phyloP scores from a whole-genome alignment of 306 rosid genomes.

The Citrullus colocynthis region DNA sequence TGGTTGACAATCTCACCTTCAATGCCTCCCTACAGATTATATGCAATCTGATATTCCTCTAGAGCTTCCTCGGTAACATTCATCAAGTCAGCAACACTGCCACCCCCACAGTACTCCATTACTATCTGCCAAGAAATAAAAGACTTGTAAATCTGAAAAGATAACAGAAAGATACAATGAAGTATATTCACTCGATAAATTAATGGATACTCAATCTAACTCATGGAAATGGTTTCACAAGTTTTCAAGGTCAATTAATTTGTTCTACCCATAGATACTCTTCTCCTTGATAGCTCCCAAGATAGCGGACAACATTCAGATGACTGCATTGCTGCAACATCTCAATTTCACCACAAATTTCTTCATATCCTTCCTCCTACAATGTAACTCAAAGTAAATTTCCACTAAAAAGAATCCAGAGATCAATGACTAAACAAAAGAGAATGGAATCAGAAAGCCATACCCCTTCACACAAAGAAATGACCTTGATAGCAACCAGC shows the following conservation, averaged over 20 bases:
- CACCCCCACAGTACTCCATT: constrained; percentile 99
- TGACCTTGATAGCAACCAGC: constrained; percentile 90
- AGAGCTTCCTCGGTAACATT: constrained; percentile 66
- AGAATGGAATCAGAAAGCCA: constrained; percentile 9
- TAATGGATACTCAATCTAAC: background rate
- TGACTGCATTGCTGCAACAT: constrained; percentile 98
- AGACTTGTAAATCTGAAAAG: constrained; percentile 20
- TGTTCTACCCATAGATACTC: constrained; percentile 90
- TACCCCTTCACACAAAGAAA: constrained; percentile 87
- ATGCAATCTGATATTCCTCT: constrained; percentile 95
- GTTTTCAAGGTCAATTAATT: background rate
- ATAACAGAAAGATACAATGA: constrained; percentile 7
- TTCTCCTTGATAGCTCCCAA: constrained; percentile 99
- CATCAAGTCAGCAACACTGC: constrained; percentile 96
- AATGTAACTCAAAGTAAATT: constrained; percentile 12
- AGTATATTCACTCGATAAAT: background rate
- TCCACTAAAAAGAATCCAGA: constrained; percentile 10
- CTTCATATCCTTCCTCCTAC: constrained; percentile 98
- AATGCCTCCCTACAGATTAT: constrained; percentile 85
- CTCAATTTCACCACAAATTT: constrained; percentile 96
- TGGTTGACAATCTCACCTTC: constrained; percentile 41
- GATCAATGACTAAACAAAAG: constrained; percentile 1
- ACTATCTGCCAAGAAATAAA: constrained; percentile 70
- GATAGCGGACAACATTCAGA: constrained; percentile 94
- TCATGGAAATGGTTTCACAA: background rate